These are phyloP conservation scores for Ricinus communis DNA, from an alignment of 345 rosid genomes.

Conservation along the genomic window DNA sequence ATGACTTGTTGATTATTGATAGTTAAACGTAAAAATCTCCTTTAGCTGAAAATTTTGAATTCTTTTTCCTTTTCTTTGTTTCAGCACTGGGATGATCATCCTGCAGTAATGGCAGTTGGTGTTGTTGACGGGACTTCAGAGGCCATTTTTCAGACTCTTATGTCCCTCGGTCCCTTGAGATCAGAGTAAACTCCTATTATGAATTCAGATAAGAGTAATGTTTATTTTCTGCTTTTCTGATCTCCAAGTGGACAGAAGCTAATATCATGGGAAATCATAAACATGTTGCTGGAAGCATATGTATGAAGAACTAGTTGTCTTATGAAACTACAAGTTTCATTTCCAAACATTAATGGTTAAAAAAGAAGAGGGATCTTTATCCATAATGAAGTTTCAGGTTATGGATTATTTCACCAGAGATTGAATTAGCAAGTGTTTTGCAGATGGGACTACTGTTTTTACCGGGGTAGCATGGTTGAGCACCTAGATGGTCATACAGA, in stretches of 20 bases:
- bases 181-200: slow-evolving; percentile 61
- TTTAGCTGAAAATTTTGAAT: neutral
- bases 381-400: neutral
- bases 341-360: no score
- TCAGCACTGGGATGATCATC: slow-evolving; percentile 89
- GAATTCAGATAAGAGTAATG: no score
- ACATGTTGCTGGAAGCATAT: no score
- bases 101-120: slow-evolving; percentile 97
- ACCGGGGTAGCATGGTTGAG: slow-evolving; percentile 71
- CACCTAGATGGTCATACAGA: slow-evolving; percentile 93
- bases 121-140: slow-evolving; percentile 78
- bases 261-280: no score
- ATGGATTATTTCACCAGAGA: neutral
- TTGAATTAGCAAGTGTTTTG: slow-evolving; percentile 23
- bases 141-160: slow-evolving; percentile 67
- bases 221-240: no score
- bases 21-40: neutral
- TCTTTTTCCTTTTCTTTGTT: slow-evolving; percentile 13
- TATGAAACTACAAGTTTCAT: no score
- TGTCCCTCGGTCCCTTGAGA: slow-evolving; percentile 83
- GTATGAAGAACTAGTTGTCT: no score
- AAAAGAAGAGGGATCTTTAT: no score
- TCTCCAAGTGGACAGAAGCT: no score
- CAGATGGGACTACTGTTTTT: slow-evolving; percentile 94
- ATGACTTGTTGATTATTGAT: neutral